phyloP scores from a whole-genome alignment of 371 early-diverging fungal species.

The Circinella umbellata region DNA sequence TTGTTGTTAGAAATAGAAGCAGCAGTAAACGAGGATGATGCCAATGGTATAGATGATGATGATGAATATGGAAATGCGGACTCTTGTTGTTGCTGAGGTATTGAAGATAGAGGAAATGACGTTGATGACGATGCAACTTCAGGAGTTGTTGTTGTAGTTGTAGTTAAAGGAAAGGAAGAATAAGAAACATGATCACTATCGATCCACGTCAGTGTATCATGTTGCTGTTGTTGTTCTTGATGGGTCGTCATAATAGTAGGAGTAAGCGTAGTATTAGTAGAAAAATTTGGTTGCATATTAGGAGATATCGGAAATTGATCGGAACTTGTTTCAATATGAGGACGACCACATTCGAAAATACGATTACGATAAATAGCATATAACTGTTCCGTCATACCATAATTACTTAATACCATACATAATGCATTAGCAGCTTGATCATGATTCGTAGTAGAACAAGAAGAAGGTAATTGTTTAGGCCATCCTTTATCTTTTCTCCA shows the following conservation, averaged over 20 bases:
- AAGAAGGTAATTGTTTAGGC: slow-evolving; percentile 55
- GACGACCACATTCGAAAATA: slow-evolving; percentile 56
- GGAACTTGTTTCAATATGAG: slow-evolving; percentile 1
- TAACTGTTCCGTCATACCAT: slow-evolving; percentile 51
- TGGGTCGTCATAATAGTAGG: too few species aligned
- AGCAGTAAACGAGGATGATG: not conserved
- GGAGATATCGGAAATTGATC: not conserved
- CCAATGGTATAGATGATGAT: not conserved
- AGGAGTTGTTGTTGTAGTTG: not conserved
- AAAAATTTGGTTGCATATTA: not conserved
- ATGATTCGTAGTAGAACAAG: slow-evolving; percentile 56
- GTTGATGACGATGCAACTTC: not conserved
- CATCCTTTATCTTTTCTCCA: slow-evolving; percentile 50
- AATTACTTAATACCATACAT: slow-evolving; percentile 44
- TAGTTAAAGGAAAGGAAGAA: slow-evolving; percentile 2
- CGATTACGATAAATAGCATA: slow-evolving; percentile 50
- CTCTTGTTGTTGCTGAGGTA: slow-evolving; percentile 2
- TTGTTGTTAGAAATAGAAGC: too few species aligned
- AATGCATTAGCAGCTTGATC: slow-evolving; percentile 59
- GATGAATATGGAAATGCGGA: not conserved
- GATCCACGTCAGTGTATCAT: slow-evolving; percentile 28
- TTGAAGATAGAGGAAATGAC: not conserved
- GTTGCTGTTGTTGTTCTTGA: too few species aligned
- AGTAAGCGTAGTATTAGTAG: not conserved
- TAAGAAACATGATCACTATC: slow-evolving; percentile 24